phyloP scores from a whole-genome alignment of 2,329 filamentous ascomycete species.

The Ophiognomonia clavigignenti-juglandacearum region DNA sequence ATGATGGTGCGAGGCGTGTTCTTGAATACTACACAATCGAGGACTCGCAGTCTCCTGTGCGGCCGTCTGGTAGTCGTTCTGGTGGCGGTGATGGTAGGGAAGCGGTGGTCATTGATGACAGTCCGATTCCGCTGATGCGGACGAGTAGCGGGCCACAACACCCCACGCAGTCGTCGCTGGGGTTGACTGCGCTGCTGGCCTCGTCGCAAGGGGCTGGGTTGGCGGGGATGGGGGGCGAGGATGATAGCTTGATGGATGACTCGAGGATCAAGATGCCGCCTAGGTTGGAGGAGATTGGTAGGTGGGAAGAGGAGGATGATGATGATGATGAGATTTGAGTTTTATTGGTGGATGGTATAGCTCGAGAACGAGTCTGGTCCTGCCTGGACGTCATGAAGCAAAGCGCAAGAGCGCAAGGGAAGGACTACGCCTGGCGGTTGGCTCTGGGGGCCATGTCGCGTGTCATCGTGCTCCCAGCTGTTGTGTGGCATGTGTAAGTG shows the following conservation, averaged over 20 bases:
- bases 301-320: slow-evolving; percentile 35
- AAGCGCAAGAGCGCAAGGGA: no score
- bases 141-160: no score
- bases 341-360: neutral
- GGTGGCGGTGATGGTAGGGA: no score
- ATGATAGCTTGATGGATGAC: slow-evolving; percentile 37
- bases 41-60: neutral
- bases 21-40: neutral
- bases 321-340: neutral
- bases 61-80: neutral
- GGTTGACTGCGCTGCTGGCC: slow-evolving; percentile 27
- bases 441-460: no score
- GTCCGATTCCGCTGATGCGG: no score
- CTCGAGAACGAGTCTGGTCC: no score
- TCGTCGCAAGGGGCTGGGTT: slow-evolving; percentile 41
- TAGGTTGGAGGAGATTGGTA: slow-evolving; percentile 25
- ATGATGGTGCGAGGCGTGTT: no score
- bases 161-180: slow-evolving; percentile 13
- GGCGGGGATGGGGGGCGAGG: slow-evolving; percentile 30
- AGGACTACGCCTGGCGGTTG: no score
- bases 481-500: no score
- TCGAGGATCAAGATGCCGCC: slow-evolving; percentile 32
- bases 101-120: slow-evolving; percentile 6
- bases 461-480: no score
- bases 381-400: no score